Base-by-base conservation (phyloP, 139 green algal genomes). In the Haematococcus sp. region DNA sequence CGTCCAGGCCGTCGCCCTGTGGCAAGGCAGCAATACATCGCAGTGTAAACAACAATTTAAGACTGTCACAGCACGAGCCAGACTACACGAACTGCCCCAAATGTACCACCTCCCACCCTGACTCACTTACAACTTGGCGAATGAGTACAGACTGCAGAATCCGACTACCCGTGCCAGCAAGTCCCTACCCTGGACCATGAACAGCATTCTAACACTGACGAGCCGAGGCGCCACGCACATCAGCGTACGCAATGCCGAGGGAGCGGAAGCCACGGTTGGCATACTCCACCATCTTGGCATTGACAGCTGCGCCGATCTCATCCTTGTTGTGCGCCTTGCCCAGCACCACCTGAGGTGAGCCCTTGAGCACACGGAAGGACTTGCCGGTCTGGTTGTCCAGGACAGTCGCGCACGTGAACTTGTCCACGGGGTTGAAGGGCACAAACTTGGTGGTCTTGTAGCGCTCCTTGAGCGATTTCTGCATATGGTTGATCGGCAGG, bases 371-470 rank as follows among this genome's bases (percentile, higher is more conserved):
- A n/a, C 87, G 80, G 70, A 88, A 83, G 17, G 76, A 73, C 44
- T 78, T 32, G 51, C 87, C 86, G 9, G 74, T 88, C 4, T 70
- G 51, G 28, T 77, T 70, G 32, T 90, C 80, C 40, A 74, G 61
- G 25, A 94, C 55, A 28, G 82, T 81, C 16, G 82, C 88, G 25
- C 85, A 80, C 15, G 91, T 96, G 78, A 89, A 88, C 86, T 97
- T 96, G 81, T 94, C 90, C 5, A 76, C 84, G 40, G 92, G 91
- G 84, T 97, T 95, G 88, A 97, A 96, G 68, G 91, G 91, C 31
- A 93, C 70, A 74, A 86, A 97, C 78, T 92, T 93, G 51, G 76
- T 68, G 59, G 59, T 59, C 76, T 86, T 86, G 83, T 84, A 88
- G 31, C 27, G 34, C 20, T 65, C 56, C 19, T 69, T 76, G 34